These are phyloP conservation scores for Globisporangium orthogonon DNA, from an alignment of 352 stramenopile genomes.

Conservation along the genomic window DNA sequence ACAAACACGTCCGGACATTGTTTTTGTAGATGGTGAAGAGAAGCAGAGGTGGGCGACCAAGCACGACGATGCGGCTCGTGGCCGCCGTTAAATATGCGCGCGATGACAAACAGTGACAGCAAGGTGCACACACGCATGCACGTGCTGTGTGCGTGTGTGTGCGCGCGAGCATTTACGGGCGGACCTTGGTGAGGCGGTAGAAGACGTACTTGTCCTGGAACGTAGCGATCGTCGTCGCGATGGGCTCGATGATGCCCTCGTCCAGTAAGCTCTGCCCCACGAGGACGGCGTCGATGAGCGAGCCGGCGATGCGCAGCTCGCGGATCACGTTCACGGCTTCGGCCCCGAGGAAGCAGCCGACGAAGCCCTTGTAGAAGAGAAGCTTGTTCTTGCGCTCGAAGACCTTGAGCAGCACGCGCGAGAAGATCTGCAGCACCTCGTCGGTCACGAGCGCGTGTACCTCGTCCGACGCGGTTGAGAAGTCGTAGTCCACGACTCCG, in stretches of 20 bases:
- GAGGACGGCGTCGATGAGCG: slow-evolving; percentile 74
- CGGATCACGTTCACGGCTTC: slow-evolving; percentile 82
- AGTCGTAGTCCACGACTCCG: slow-evolving; percentile 65
- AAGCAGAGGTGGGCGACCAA: background rate
- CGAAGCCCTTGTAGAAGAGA: slow-evolving; percentile 83
- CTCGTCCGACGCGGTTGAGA: slow-evolving; percentile 62
- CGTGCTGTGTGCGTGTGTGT: too few relatives aligned
- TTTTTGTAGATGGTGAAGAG: background rate
- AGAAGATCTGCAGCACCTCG: slow-evolving; percentile 53
- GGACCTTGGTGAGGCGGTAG: slow-evolving; percentile 61
- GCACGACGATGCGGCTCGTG: background rate
- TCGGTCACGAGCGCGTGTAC: slow-evolving; percentile 82
- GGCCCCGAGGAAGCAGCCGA: slow-evolving; percentile 74
- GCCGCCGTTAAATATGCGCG: slow-evolving; percentile 40
- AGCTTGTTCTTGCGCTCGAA: slow-evolving; percentile 88
- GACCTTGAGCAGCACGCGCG: slow-evolving; percentile 68
- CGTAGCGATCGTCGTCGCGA: slow-evolving; percentile 54
- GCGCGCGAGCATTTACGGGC: slow-evolving; percentile 16
- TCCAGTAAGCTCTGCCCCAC: slow-evolving; percentile 77
- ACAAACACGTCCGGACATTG: background rate
- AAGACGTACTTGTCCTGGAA: slow-evolving; percentile 89
- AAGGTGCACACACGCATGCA: background rate
- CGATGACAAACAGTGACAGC: slow-evolving; percentile 10
- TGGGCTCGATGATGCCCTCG: slow-evolving; percentile 72
- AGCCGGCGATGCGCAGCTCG: slow-evolving; percentile 60